A percentile compares a stretch with the other conserved stretches of the same genome.
Evolutionary conservation across 768 basidiomycete genomes (phyloP).

Genomic region (Lentinula raphanica): DNA sequence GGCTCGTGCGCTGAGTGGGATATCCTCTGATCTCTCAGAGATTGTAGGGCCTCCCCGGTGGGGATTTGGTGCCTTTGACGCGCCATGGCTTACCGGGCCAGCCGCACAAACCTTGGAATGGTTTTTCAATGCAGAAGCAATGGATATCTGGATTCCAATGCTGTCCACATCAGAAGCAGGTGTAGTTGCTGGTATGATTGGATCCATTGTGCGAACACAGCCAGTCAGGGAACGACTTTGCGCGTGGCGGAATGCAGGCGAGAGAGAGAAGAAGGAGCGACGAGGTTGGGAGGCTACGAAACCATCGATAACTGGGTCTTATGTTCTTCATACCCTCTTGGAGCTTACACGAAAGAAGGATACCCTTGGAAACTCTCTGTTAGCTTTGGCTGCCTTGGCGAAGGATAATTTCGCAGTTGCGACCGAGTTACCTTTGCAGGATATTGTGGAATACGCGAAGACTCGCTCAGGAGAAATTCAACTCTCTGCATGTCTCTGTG

Average conservation of each 20-base stretch:
- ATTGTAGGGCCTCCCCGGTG: slow-evolving; percentile 65
- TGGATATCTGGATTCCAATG: slow-evolving; percentile 67
- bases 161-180: slow-evolving; percentile 22
- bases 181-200: slow-evolving; percentile 1
- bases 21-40: slow-evolving; percentile 59
- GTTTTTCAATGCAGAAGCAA: slow-evolving; percentile 41
- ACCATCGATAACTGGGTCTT: slow-evolving; percentile 33
- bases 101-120: slow-evolving; percentile 4
- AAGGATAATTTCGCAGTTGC: slow-evolving; percentile 59
- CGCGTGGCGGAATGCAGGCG: neutral
- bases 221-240: slow-evolving; percentile 1
- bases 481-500: slow-evolving; percentile 68
- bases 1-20: slow-evolving; percentile 55
- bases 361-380: slow-evolving; percentile 63
- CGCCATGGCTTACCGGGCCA: slow-evolving; percentile 21
- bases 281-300: slow-evolving; percentile 4
- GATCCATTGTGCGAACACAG: neutral
- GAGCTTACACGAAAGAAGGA: slow-evolving; percentile 28
- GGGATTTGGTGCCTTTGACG: slow-evolving; percentile 44
- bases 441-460: slow-evolving; percentile 49
- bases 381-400: slow-evolving; percentile 59
- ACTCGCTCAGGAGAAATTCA: slow-evolving; percentile 58
- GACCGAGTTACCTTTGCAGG: slow-evolving; percentile 32
- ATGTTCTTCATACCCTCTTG: slow-evolving; percentile 52
- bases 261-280: slow-evolving; percentile 3